Evolutionary conservation across 371 early-diverging fungal species (phyloP), one percentile per base, ranked within the genome.

Genomic region (Mortierella sp.): DNA sequence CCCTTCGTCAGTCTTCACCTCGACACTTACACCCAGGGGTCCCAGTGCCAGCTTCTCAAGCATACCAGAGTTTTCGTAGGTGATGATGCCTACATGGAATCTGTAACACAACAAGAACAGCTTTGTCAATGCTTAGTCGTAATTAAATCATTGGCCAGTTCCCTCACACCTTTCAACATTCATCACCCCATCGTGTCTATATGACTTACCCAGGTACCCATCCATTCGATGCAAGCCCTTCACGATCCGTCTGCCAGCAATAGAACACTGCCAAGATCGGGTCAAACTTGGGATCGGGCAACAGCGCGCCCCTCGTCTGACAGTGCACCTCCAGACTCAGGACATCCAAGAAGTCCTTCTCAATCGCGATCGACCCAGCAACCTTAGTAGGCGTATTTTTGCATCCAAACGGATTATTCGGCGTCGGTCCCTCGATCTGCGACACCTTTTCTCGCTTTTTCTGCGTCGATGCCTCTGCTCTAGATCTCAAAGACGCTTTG

Each of bases 341-440:
- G 21, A 89, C 79, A 9, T 88, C 86, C 76, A 93, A 54, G 61
- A 84, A 86, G 69, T 90, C 83, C 44, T 89, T 82, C 59, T 88
- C 88, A 19, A 82, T 74, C 16, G 85, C 88, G 44, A 76, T 55
- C 6, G 82, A 81, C 0, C 79, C 74, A 10, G 85, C 86, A 13
- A 79, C 57, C 69, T 91, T 91, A 1, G 82, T 89, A 9, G 90
- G 88, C 44, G 88, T 92, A 61, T 86, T 91, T 81, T 95, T 93
- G 84, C 92, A 93, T 9, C 93, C 91, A 84, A 88, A 93, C 9
- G 88, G 86, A 46, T 93, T 92, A 46, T 88, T 86, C 2, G 79
- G 89, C 0, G 94, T 93, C 9, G 94, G 93, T 0, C 88, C 89
- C 76, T 93, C 93, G 43, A 94, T 61, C 89, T 93, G 86, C 4